Evolutionary conservation across 139 green algal genomes (phyloP).

Genomic region (Chlamydomonas urium): DNA sequence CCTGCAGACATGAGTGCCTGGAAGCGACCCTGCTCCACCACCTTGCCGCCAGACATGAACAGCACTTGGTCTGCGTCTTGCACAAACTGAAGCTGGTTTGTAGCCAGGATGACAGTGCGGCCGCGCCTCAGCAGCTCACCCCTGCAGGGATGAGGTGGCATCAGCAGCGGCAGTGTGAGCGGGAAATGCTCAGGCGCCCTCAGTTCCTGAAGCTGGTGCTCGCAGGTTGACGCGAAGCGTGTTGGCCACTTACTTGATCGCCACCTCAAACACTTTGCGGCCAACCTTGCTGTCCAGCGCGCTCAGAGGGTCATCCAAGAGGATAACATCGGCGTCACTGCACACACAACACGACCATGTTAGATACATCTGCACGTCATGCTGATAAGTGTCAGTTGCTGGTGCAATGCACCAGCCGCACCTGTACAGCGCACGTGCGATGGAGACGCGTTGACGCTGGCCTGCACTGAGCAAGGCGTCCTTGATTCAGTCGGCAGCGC

Average conservation of each 20-base stretch:
- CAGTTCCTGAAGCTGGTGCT: too few species aligned
- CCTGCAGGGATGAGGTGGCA: background rate
- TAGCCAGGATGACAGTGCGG: conserved; percentile 50
- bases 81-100: conserved; percentile 57
- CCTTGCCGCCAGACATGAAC: conserved; percentile 32
- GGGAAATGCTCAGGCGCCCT: background rate
- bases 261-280: conserved; percentile 12
- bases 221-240: background rate
- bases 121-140: background rate
- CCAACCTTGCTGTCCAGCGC: conserved; percentile 42
- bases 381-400: background rate
- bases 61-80: conserved; percentile 43
- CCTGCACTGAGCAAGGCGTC: conserved; percentile 56
- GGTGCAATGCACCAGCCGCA: too few species aligned
- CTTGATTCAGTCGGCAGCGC: too few species aligned
- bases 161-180: background rate
- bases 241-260: conserved; percentile 16
- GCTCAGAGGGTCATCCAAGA: conserved; percentile 59
- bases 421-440: conserved; percentile 74
- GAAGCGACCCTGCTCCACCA: conserved; percentile 42
- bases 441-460: conserved; percentile 77
- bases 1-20: conserved; percentile 25
- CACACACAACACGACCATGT: too few species aligned
- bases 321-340: conserved; percentile 37
- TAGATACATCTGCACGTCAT: background rate